Conservation (phyloP, 2,329 filamentous ascomycete genomes). For the Salinomyces thailandicus region DNA sequence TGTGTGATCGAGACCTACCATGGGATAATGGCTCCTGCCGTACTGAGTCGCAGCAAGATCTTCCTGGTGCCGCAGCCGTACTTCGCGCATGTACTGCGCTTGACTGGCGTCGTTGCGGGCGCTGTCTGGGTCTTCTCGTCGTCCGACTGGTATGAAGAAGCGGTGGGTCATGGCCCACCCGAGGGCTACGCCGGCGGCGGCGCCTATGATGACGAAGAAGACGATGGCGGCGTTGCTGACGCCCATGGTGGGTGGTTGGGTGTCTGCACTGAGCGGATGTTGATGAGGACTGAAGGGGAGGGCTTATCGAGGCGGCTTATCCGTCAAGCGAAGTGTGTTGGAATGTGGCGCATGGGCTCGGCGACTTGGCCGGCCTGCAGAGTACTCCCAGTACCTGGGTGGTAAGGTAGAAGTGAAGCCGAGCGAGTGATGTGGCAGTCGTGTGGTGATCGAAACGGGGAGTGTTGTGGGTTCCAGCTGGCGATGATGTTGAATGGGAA, state of each 20-base stretch:
- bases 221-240: not conserved
- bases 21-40: not conserved
- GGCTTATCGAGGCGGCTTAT: not conserved
- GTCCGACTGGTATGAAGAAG: constrained; percentile 8
- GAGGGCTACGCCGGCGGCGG: constrained; percentile 11
- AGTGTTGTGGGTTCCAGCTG: too few relatives aligned
- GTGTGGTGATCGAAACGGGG: too few relatives aligned
- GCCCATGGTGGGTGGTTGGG: not conserved
- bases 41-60: constrained; percentile 2
- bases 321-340: not conserved
- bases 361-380: too few relatives aligned
- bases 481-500: too few relatives aligned
- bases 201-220: constrained; percentile 9
- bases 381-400: too few relatives aligned
- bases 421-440: too few relatives aligned
- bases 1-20: too few relatives aligned
- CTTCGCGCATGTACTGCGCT: constrained; percentile 20
- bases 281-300: not conserved
- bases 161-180: constrained; percentile 15
- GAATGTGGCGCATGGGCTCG: not conserved
- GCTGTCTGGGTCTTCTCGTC: not conserved
- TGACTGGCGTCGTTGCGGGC: constrained; percentile 11
- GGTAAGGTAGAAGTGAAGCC: too few relatives aligned
- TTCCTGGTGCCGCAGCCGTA: constrained; percentile 14
- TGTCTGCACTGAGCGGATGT: too few relatives aligned